Conservation (phyloP, 176 grass and related monocot genomes). For the Hsuehochloa calcarea region DNA sequence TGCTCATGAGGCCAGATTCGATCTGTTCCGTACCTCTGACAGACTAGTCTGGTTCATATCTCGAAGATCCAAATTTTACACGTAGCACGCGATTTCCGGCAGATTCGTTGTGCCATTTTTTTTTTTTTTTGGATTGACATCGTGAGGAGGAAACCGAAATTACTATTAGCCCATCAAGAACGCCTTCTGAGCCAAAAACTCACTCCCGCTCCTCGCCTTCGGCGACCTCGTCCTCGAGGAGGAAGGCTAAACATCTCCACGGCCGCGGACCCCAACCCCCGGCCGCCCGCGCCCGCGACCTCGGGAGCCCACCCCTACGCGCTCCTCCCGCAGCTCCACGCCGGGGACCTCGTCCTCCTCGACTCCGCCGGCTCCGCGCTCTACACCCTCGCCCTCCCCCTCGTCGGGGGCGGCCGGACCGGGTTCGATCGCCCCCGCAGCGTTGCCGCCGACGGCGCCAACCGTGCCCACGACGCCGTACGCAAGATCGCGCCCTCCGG, state of each 20-base stretch:
- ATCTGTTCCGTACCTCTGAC: too few relatives aligned
- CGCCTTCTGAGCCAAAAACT: too few relatives aligned
- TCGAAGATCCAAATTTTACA: too few relatives aligned
- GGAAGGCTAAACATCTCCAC: slow-evolving; percentile 51
- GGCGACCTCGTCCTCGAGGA: slow-evolving; percentile 34
- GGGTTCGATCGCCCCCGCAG: slow-evolving; percentile 36
- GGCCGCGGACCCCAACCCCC: slow-evolving; percentile 37
- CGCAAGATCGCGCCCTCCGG: slow-evolving; percentile 48
- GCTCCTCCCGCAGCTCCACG: slow-evolving; percentile 33
- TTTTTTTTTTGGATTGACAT: too few relatives aligned
- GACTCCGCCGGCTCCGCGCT: slow-evolving; percentile 39
- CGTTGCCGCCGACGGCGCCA: slow-evolving; percentile 43
- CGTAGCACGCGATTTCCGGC: too few relatives aligned
- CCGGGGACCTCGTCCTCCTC: slow-evolving; percentile 49
- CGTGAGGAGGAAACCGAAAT: too few relatives aligned
- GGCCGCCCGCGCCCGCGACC: not conserved
- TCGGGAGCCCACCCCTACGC: slow-evolving; percentile 26
- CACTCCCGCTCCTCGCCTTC: slow-evolving; percentile 3
- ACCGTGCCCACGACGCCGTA: slow-evolving; percentile 26
- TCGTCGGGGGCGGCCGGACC: not conserved
- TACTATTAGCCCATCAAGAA: too few relatives aligned
- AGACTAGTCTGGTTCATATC: too few relatives aligned
- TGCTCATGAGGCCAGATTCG: too few relatives aligned
- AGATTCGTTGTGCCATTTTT: too few relatives aligned
- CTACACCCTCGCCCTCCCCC: slow-evolving; percentile 33